Base-by-base conservation (phyloP, 176 grass and related monocot genomes). In the Pharus latifolius region DNA sequence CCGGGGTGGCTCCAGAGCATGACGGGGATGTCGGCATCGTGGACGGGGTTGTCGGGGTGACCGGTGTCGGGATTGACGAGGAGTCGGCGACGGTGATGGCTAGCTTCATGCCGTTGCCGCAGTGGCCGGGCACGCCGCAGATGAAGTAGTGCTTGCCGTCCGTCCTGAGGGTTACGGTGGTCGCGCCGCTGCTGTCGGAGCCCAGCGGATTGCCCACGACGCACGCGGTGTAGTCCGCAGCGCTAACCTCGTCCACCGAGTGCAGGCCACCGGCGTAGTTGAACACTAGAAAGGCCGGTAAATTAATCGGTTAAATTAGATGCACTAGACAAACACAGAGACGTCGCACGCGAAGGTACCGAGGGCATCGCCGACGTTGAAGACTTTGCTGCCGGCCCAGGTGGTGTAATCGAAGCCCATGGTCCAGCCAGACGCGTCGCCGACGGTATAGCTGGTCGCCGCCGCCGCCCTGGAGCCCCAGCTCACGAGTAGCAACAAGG, bases 101-200 rank as follows among this genome's bases (percentile, higher is more conserved):
- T 30, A 96, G 55, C 87, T 91, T 96, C 92, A 96, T 96, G 29
- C 92, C 92, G 10, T 60, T 75, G 16, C 58, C 22, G 88, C 92
- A 96, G 82, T 91, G 92, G 2, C 84, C 84, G 0, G 92, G 2
- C 8, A 91, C 37, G 74, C 78, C 70, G 56, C 92, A 91, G 49
- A 96, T 80, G 84, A 77, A 96, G 84, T 96, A 91, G 70, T 83
- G 92, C 56, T 45, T 85, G n/a, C 92, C 88, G 10, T 30, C 6
- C 14, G 88, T 88, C 69, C 79, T 91, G 65, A 96, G 88, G 0
- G 61, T n/a, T 45, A 91, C 31, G 31, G 84, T 83, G 24, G 75
- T 96, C 1, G 75, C 35, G 48, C 92, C 92, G 71, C 81, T 91
- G 74, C 30, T 85, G 75, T 91, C 88, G 55, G 46, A 88, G 75